These are phyloP conservation scores for Cucurbita moschata DNA, from an alignment of 306 rosid genomes.

Conservation along the genomic window DNA sequence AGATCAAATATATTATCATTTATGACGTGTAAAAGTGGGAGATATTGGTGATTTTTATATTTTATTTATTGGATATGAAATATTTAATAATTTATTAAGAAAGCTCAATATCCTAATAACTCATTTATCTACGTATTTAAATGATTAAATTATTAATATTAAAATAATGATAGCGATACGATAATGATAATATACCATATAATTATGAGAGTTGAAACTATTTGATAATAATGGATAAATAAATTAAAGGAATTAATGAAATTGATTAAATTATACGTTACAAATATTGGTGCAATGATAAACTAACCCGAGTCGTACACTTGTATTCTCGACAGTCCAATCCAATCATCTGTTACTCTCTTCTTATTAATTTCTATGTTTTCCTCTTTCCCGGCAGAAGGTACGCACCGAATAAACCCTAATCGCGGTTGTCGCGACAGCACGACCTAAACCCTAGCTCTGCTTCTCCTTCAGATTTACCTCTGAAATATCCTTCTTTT, in stretches of 20 bases:
- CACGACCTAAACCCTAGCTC: not conserved
- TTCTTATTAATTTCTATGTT: not conserved
- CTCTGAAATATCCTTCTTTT: not conserved
- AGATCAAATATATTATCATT: not conserved
- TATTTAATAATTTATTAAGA: no score
- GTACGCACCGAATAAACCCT: slow-evolving; percentile 5
- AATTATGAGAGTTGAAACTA: not conserved
- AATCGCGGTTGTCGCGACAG: not conserved
- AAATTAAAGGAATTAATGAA: not conserved
- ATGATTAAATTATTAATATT: not conserved
- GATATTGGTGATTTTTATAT: no score
- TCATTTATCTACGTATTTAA: not conserved
- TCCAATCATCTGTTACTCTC: not conserved
- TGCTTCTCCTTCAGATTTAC: not conserved
- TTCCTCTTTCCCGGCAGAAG: not conserved
- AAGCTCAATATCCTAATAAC: not conserved
- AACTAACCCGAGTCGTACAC: not conserved
- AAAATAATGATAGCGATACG: not conserved
- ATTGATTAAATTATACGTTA: not conserved
- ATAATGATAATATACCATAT: not conserved
- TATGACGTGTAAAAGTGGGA: no score
- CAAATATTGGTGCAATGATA: not conserved
- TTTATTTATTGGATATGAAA: no score
- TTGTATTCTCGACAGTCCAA: not conserved
- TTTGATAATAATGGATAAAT: not conserved